Evolutionary conservation across 495 filamentous ascomycete species (phyloP), one percentile per base, ranked within the genome.

Genomic region (Penicillium antarcticum): DNA sequence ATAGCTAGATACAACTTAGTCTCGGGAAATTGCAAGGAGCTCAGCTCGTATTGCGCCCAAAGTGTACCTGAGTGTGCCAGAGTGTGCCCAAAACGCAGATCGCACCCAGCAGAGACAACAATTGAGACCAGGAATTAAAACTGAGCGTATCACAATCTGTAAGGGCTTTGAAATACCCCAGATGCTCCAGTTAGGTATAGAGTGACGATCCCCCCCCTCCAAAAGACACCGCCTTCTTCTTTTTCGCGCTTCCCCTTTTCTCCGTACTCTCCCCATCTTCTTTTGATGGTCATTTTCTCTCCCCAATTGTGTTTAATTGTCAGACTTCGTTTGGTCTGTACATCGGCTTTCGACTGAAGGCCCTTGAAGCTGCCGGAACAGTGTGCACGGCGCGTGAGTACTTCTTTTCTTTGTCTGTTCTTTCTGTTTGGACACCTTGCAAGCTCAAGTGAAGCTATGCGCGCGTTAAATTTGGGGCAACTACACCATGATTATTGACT

Each of bases 241-340:
- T 56, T 52, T 62, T 60, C 62, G 52, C 53, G 53, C 53, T 59
- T 51, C 65, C 52, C 57, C 54, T 57, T 65, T 62, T 57, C 51
- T 44, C 35, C 21, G 32, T n/a, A 33, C n/a, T 32, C 11, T n/a
- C 34, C 17, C 17, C 44, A 6, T 37, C 47, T 44, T 42, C 42
- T 53, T 40, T 52, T 54, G 43, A 48, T 34, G 8, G 19, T 35
- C 42, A 50, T 52, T 53, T 41, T 31, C 24, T 45, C 35, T 45
- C 5, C 19, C 46, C 32, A 42, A 36, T 38, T 55, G 29, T 41
- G 45, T 45, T 51, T 42, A 42, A 39, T 32, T 34, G 42, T 13
- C 37, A 33, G 43, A 46, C 42, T 42, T 37, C 17, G 17, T 29
- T 31, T 42, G 21, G 19, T 43, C 29, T 29, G 23, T 12, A 43